Conservation (phyloP, 257 asterid genomes). For the Nicotiana benthamiana region DNA sequence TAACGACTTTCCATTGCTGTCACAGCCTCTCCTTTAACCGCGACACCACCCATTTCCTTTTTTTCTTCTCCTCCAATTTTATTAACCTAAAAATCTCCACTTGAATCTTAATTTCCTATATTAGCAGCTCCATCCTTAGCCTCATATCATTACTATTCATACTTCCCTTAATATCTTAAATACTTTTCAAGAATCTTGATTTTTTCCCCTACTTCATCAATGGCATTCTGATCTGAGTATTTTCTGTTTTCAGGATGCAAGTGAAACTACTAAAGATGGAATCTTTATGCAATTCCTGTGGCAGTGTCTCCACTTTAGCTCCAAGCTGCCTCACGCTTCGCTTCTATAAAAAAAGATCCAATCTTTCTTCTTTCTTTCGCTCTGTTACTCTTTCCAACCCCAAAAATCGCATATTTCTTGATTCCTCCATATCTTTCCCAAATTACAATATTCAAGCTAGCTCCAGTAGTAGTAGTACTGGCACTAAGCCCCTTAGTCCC, state of each 20-base stretch:
- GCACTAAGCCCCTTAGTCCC: constrained; percentile 16
- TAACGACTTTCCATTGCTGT: background rate
- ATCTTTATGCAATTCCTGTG: background rate
- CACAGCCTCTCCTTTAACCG: background rate
- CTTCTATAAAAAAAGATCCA: background rate
- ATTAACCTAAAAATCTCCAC: background rate
- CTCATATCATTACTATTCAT: background rate
- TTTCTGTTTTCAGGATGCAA: background rate
- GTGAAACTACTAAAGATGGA: background rate
- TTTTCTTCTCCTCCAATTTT: background rate
- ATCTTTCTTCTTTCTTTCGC: background rate
- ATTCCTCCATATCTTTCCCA: background rate
- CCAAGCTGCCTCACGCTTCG: background rate
- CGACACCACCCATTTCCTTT: background rate
- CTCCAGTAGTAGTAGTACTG: background rate
- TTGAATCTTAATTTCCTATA: background rate
- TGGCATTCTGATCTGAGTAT: background rate
- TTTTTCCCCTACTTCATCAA: background rate
- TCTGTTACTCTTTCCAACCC: background rate
- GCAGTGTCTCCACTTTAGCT: background rate
- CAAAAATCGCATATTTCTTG: background rate
- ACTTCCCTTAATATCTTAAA: background rate
- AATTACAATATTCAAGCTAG: background rate
- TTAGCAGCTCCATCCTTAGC: background rate
- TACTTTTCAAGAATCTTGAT: background rate